A percentile compares a stretch with the other conserved stretches of the same genome.
phyloP scores from a whole-genome alignment of 345 rosid species.

The Linum tenue region DNA sequence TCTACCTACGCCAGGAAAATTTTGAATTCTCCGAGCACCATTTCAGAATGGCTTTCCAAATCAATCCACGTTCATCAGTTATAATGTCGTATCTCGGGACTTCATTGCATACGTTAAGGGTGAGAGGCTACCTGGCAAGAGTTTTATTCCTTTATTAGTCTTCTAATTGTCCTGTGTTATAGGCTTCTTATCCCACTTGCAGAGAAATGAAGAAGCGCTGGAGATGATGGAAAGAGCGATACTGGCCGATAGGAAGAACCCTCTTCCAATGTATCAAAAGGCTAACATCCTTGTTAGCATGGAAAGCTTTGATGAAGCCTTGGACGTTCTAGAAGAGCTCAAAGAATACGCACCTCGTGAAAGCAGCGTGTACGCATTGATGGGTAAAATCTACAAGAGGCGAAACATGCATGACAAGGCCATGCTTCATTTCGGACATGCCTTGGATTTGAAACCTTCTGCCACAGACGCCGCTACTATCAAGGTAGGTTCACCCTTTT shows the following conservation, averaged over 20 bases:
- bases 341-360: slow-evolving; percentile 90
- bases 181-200: slow-evolving; percentile 2
- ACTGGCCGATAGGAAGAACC: slow-evolving; percentile 80
- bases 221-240: slow-evolving; percentile 89
- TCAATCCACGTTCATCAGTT: slow-evolving; percentile 84
- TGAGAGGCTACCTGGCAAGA: slow-evolving; percentile 12
- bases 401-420: slow-evolving; percentile 73
- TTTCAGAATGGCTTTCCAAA: slow-evolving; percentile 76
- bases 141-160: slow-evolving; percentile 5
- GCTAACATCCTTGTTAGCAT: slow-evolving; percentile 72
- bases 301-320: slow-evolving; percentile 76
- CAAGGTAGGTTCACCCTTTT: slow-evolving; percentile 41
- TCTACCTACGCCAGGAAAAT: slow-evolving; percentile 90
- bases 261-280: slow-evolving; percentile 98
- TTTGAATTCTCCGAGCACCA: slow-evolving; percentile 93
- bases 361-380: slow-evolving; percentile 85
- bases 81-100: slow-evolving; percentile 94
- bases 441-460: slow-evolving; percentile 94
- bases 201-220: slow-evolving; percentile 88
- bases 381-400: slow-evolving; percentile 84
- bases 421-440: slow-evolving; percentile 87
- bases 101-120: slow-evolving; percentile 81
- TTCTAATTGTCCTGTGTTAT: slow-evolving; percentile 7
- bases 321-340: slow-evolving; percentile 84
- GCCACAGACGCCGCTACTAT: slow-evolving; percentile 85